Conservation (phyloP, 2,329 filamentous ascomycete species). For the Cladosporium velox region DNA sequence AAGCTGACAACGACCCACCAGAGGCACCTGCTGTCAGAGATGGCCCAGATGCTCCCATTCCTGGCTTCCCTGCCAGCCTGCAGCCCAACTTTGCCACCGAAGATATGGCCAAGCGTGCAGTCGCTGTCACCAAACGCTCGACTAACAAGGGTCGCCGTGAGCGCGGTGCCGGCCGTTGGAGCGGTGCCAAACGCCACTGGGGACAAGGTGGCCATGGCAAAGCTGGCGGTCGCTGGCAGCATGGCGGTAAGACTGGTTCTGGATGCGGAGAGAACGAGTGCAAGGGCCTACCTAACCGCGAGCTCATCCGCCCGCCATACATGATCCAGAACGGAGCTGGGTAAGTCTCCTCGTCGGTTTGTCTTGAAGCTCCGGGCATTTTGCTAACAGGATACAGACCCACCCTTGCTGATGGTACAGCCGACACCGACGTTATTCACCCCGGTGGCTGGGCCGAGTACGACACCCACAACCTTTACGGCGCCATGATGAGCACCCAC, state of each 20-base stretch:
- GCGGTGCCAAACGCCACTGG: constrained; percentile 16
- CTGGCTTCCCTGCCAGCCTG: constrained; percentile 24
- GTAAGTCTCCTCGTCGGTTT: neutral
- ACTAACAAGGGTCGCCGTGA: constrained; percentile 9
- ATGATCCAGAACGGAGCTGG: constrained; percentile 60
- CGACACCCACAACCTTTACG: constrained; percentile 74
- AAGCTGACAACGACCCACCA: constrained; percentile 22
- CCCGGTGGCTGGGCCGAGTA: constrained; percentile 66
- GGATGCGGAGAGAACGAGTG: constrained; percentile 23
- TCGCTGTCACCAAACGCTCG: constrained; percentile 8
- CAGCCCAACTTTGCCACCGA: constrained; percentile 21
- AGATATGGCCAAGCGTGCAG: constrained; percentile 12
- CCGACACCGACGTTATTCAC: constrained; percentile 66
- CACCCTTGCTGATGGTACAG: constrained; percentile 41
- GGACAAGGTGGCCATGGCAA: constrained; percentile 20
- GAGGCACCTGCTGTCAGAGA: constrained; percentile 23
- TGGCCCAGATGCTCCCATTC: constrained; percentile 24
- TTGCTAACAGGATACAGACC: neutral
- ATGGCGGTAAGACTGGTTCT: constrained; percentile 21
- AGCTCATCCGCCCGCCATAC: constrained; percentile 54
- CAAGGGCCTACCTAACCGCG: constrained; percentile 21
- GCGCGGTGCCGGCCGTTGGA: constrained; percentile 19
- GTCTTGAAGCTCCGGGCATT: neutral
- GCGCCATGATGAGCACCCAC: constrained; percentile 68
- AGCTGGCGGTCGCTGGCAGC: constrained; percentile 20